These are phyloP conservation scores for Aspergillus terreus DNA, from an alignment of 2,329 filamentous ascomycete genomes.

Conservation along the genomic window DNA sequence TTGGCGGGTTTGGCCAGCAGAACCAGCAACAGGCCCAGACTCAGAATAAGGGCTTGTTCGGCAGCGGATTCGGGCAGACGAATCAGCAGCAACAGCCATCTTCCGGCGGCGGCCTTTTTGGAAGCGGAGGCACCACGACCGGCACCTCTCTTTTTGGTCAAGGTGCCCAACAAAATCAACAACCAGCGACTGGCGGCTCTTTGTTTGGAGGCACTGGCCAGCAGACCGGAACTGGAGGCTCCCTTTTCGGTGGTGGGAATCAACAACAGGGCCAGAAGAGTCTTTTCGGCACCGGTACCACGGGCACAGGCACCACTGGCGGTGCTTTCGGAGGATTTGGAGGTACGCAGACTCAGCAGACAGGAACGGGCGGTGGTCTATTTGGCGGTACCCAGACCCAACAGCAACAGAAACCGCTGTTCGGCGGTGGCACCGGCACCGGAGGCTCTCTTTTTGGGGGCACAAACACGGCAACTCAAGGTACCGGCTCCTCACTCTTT, in stretches of 20 bases:
- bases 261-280: constrained; percentile 33
- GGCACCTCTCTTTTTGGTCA: constrained; percentile 36
- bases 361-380: constrained; percentile 34
- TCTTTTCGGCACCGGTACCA: constrained; percentile 41
- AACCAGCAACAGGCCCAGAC: constrained; percentile 32
- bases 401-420: constrained; percentile 55
- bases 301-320: constrained; percentile 21
- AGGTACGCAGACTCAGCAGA: constrained; percentile 40
- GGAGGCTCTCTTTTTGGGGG: constrained; percentile 48
- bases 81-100: constrained; percentile 40
- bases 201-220: constrained; percentile 41
- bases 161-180: constrained; percentile 35
- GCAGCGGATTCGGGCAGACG: constrained; percentile 39
- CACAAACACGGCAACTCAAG: constrained; percentile 22
- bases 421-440: constrained; percentile 43
- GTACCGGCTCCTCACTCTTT: constrained; percentile 54
- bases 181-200: constrained; percentile 32
- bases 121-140: constrained; percentile 20
- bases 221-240: constrained; percentile 26
- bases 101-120: constrained; percentile 44
- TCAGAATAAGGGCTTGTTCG: constrained; percentile 37
- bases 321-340: constrained; percentile 40
- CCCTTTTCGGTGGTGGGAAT: constrained; percentile 33
- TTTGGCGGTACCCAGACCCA: constrained; percentile 47
- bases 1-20: constrained; percentile 43